These are phyloP conservation scores for Cruciata laevipes DNA, from an alignment of 257 asterid species.

Conservation along the genomic window DNA sequence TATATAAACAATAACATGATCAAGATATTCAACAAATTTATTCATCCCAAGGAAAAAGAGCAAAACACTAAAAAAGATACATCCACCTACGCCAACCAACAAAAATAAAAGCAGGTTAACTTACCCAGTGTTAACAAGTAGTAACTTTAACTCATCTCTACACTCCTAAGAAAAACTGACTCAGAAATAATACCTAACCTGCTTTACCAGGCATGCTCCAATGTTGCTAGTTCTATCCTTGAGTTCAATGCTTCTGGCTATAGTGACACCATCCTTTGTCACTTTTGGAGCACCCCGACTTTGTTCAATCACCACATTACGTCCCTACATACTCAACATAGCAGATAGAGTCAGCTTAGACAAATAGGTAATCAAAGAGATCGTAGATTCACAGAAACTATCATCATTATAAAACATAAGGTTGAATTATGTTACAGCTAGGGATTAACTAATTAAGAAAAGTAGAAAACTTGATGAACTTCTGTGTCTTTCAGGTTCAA, in stretches of 20 bases:
- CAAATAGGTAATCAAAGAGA: neutral
- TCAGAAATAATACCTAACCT: constrained; percentile 29
- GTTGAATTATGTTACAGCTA: too few species aligned
- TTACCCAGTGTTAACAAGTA: neutral
- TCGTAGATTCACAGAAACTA: neutral
- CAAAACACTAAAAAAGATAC: too few species aligned
- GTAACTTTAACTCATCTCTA: neutral
- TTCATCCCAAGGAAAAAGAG: too few species aligned
- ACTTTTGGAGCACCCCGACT: constrained; percentile 99
- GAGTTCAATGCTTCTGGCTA: constrained; percentile 87
- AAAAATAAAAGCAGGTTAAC: too few species aligned
- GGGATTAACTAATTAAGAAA: too few species aligned
- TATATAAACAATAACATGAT: too few species aligned
- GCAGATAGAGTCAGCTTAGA: neutral
- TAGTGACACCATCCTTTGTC: constrained; percentile 96
- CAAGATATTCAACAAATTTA: too few species aligned
- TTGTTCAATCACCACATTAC: constrained; percentile 90
- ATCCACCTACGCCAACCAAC: neutral
- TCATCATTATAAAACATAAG: too few species aligned
- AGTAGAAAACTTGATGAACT: too few species aligned
- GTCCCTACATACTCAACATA: constrained; percentile 45
- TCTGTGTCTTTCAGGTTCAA: too few species aligned
- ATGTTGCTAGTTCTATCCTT: constrained; percentile 78
- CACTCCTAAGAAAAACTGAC: neutral
- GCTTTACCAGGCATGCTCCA: constrained; percentile 97